Percentiles rank a stretch among this genome's conserved stretches.
phyloP scores from a whole-genome alignment of 345 rosid species.

The Eucalyptus urophylla region DNA sequence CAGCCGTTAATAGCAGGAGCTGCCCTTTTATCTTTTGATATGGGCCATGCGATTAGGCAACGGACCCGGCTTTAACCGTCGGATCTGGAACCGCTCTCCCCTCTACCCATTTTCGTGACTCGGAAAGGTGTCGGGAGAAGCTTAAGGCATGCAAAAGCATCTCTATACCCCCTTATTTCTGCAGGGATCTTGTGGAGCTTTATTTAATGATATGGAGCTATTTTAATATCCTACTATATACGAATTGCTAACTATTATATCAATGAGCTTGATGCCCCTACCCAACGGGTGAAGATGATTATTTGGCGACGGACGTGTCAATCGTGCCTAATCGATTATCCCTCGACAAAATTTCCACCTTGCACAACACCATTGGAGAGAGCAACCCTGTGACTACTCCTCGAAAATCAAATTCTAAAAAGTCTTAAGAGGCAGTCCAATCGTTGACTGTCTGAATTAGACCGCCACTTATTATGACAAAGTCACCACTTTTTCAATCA shows the following conservation, averaged over 20 bases:
- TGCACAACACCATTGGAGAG: neutral
- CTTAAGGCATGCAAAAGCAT: neutral
- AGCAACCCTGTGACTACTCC: neutral
- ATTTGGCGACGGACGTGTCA: neutral
- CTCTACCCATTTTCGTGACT: neutral
- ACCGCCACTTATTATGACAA: neutral
- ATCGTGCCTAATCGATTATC: accelerated
- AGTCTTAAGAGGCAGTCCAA: neutral
- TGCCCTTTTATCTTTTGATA: neutral
- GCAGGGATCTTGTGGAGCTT: neutral
- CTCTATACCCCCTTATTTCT: neutral
- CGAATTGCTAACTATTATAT: too few species aligned
- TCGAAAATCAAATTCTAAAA: neutral
- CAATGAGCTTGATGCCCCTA: neutral
- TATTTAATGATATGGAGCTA: neutral
- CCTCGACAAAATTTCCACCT: neutral
- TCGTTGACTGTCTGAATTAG: accelerated
- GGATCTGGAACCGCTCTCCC: neutral
- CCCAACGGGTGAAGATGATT: neutral
- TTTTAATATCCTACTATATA: too few species aligned
- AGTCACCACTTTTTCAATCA: neutral
- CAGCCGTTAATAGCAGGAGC: neutral
- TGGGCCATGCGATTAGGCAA: neutral
- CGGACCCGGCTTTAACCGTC: neutral
- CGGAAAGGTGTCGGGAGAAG: neutral